Base-by-base conservation (phyloP, 73 alveolate genomes). In the Tetrahymena borealis region DNA sequence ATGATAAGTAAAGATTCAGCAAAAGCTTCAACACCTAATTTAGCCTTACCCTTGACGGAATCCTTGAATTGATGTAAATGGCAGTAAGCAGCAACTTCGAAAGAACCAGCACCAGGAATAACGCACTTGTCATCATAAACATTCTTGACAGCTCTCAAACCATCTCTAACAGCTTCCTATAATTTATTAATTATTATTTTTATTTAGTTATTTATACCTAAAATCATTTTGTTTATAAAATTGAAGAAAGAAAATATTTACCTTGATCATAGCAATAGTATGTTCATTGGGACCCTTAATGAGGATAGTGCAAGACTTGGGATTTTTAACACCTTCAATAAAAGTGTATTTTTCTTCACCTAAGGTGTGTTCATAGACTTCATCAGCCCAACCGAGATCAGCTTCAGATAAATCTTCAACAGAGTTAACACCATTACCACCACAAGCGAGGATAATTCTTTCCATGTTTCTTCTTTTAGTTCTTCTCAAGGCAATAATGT, bases 31-130 rank as follows among this genome's bases (percentile, higher is more conserved):
- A 98, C 99, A 60, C 99, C 99, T 40, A 97, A 95, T 94, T 95
- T 97, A 93, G 97, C 98, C 96, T 98, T 98, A 90, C 98, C 98
- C 24, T 90, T 36, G 2, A 96, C 97, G 20, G 94, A 16, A 90
- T 94, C 94, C 94, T 95, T 96, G 92, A 78, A 93, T 33, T 95
- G 91, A 28, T 39, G 40, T 41, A 98, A 95, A 92, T 98, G 97
- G 77, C 93, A 98, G 91, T 95, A 95, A 43, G 98, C 96, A 15
- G 99, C 99, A 41, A 98, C 94, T 98, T 99, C 99, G 94, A 98
- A 99, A 6, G 99, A 99, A 24, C 99, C 99, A 4, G 99, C 99
- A 38, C 99, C 99, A n/a, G 99, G 99, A 77, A 99, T 96, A 24
- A 99, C 97, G 79, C 98, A 91, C 93, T 97, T 94, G 95, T 99